A percentile compares a stretch with the other conserved stretches of the same genome.
phyloP scores from a whole-genome alignment of 345 rosid species.

The Fremontodendron californicum region DNA sequence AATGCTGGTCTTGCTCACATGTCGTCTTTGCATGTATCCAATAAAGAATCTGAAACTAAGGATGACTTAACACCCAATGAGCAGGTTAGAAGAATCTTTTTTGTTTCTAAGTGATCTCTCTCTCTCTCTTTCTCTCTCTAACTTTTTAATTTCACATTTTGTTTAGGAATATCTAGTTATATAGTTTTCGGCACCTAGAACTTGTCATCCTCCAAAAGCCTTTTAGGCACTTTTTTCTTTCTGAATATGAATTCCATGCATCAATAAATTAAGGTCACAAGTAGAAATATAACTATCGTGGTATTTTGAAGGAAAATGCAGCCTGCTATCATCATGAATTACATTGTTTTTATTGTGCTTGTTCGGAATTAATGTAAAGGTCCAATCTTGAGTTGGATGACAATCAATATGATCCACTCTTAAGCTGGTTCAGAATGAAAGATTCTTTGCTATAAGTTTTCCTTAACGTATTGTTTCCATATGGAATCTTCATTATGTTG shows the following conservation, averaged over 20 bases:
- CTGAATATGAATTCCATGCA: background rate
- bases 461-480: background rate
- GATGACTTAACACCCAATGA: conserved; percentile 33
- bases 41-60: conserved; percentile 35
- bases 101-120: background rate
- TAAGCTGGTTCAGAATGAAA: background rate
- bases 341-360: background rate
- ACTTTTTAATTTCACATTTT: background rate
- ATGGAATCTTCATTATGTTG: background rate
- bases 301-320: no score
- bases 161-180: background rate
- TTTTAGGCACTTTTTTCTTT: background rate
- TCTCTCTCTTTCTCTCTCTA: background rate
- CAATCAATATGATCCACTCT: background rate
- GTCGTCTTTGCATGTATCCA: conserved; percentile 24
- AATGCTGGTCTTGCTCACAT: conserved; percentile 29
- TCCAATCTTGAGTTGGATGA: background rate
- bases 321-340: background rate
- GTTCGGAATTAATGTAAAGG: background rate
- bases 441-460: background rate
- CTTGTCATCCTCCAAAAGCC: background rate
- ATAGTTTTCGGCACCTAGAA: background rate
- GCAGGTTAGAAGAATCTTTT: conserved; percentile 40
- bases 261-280: background rate
- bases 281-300: background rate